Evolutionary conservation across 805 yeast genomes (phyloP).

Genomic region (Wickerhamomyces alni): DNA sequence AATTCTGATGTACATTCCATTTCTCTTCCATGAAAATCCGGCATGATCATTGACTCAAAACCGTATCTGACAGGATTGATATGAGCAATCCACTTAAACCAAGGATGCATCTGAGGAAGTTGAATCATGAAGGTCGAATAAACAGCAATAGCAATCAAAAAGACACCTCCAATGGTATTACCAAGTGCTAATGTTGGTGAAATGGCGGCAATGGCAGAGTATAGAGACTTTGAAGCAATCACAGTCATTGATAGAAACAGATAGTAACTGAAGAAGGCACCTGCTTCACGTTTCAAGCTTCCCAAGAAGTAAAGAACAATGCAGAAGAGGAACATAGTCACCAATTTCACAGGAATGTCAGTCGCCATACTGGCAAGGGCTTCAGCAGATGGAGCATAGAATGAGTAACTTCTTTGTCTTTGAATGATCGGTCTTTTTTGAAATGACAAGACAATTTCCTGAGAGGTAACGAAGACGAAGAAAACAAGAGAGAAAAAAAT

Average conservation of each 20-base stretch:
- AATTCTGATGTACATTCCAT: slow-evolving; percentile 41
- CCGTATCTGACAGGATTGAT: slow-evolving; percentile 50
- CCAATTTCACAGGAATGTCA: slow-evolving; percentile 54
- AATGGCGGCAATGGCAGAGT: slow-evolving; percentile 45
- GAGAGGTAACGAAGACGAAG: slow-evolving; percentile 40
- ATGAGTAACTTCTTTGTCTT: slow-evolving; percentile 64
- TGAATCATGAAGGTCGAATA: slow-evolving; percentile 64
- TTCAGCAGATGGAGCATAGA: slow-evolving; percentile 70
- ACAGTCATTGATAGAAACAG: slow-evolving; percentile 38
- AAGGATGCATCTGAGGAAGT: slow-evolving; percentile 52
- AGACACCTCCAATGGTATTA: slow-evolving; percentile 50
- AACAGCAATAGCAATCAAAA: slow-evolving; percentile 41
- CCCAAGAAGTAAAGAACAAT: slow-evolving; percentile 52
- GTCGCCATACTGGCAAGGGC: slow-evolving; percentile 56
- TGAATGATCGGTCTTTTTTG: slow-evolving; percentile 51
- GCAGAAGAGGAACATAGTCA: slow-evolving; percentile 37
- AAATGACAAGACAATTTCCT: slow-evolving; percentile 38
- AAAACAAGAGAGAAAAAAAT: slow-evolving; percentile 58
- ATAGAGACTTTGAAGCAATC: slow-evolving; percentile 39
- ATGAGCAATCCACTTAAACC: slow-evolving; percentile 64
- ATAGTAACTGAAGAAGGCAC: slow-evolving; percentile 38
- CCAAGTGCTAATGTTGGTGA: slow-evolving; percentile 48
- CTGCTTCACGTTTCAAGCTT: slow-evolving; percentile 39
- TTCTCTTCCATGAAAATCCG: slow-evolving; percentile 52
- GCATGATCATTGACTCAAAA: slow-evolving; percentile 56